Base-by-base conservation (phyloP, 2,329 filamentous ascomycete genomes). In the Pyrenophora teres region DNA sequence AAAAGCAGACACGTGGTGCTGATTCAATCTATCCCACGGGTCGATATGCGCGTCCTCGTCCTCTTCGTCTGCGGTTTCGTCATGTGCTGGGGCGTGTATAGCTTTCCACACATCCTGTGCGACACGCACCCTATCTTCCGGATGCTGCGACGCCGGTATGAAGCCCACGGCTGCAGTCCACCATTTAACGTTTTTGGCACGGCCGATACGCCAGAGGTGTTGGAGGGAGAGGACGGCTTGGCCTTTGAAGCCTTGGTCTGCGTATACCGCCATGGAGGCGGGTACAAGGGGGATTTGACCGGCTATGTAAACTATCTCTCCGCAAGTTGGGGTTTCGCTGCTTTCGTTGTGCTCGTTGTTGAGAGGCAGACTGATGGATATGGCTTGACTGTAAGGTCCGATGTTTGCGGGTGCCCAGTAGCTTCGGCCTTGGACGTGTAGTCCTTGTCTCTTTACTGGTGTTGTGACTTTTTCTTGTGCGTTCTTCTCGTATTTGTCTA, bases 341-440 rank as follows among this genome's bases (percentile, higher is more conserved):
- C 19, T 46, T 9, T 68, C 67, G 15, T 19, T 23, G 35, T 42
- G 35, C 31, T 38, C 9, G 15, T 37, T 31, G 35, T 10, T 75
- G 47, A 3, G 70, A 4, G 60, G 74, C 9, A 73, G 41, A 1
- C 78, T 78, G 9, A 84, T 75, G 2, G 82, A 80, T 42, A 94
- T 85, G 3, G 92, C 91, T 76, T 99, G 94, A 49, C 92, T 97
- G 74, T 97, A 97, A 0, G 94, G 94, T 0, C 94, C 94, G 46
- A 99, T 97, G 68, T 97, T 97, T 16, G 94, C 93, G 0, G 94
- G 94, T 0, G 94, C 94, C 94, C 94, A 99, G 79, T 97, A 97
- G 9, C 91, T 96, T 33, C 90, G 81, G 3, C 89, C 92, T 74
- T 97, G 94, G 5, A 99, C 92, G 71, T 99, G 94, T 1, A 97